Evolutionary conservation across 305 asterid species (phyloP).

Genomic region (Fraxinus paxiana): DNA sequence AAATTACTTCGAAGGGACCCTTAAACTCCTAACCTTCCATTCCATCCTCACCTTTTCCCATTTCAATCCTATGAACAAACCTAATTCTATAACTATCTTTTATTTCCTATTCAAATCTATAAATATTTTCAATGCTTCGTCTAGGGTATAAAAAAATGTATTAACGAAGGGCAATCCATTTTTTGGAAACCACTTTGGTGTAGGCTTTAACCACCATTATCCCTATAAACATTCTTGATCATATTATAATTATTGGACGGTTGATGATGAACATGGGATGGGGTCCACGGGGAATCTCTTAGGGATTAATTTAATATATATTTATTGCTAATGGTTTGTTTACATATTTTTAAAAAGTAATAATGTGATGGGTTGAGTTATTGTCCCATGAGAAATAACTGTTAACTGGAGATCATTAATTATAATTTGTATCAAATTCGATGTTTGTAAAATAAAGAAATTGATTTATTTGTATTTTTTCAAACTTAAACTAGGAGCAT

Average conservation of each 20-base stretch:
- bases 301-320: not conserved
- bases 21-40: not conserved
- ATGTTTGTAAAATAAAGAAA: too few relatives aligned
- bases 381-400: too few relatives aligned
- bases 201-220: constrained; percentile 39
- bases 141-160: constrained; percentile 7
- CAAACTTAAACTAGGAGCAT: too few relatives aligned
- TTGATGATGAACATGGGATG: constrained; percentile 51
- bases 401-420: too few relatives aligned
- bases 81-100: constrained; percentile 8
- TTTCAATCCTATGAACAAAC: constrained; percentile 17
- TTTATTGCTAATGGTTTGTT: not conserved
- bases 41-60: not conserved
- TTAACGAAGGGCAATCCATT: constrained; percentile 24
- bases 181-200: constrained; percentile 19
- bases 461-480: too few relatives aligned
- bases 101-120: not conserved
- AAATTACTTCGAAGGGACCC: too few relatives aligned
- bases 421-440: too few relatives aligned
- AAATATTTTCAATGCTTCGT: constrained; percentile 19
- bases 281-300: constrained; percentile 27
- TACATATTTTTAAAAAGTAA: not conserved
- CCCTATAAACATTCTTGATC: constrained; percentile 21
- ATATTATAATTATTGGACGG: constrained; percentile 28
- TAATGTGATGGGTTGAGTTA: too few relatives aligned